These are phyloP conservation scores for Scutellaria barbata DNA, from an alignment of 257 asterid genomes.

Conservation along the genomic window DNA sequence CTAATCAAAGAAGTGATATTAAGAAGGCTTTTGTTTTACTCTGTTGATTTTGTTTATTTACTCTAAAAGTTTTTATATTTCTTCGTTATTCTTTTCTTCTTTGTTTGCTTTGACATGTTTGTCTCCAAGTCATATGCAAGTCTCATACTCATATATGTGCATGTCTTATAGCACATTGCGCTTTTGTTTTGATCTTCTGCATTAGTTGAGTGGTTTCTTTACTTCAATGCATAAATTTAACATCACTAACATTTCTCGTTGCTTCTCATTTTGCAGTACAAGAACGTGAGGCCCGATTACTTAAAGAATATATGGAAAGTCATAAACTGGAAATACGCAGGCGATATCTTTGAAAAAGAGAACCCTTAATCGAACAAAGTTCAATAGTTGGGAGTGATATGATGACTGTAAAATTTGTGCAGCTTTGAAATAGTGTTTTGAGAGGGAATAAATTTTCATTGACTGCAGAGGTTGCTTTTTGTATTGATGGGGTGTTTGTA, in stretches of 20 bases:
- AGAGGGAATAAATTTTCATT: constrained; percentile 36
- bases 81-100: no score
- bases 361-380: constrained; percentile 34
- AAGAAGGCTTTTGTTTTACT: neutral
- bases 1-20: neutral
- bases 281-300: constrained; percentile 65
- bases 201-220: neutral
- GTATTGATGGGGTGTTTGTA: constrained; percentile 12
- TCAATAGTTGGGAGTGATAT: neutral
- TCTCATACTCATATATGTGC: neutral
- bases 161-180: no score
- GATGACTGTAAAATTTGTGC: neutral
- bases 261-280: constrained; percentile 63
- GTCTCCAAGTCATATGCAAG: neutral
- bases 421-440: constrained; percentile 25
- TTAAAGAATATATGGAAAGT: constrained; percentile 70
- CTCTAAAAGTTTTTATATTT: no score
- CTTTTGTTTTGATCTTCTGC: neutral
- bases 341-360: constrained; percentile 53
- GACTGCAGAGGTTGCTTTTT: constrained; percentile 29
- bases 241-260: constrained; percentile 4
- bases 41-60: neutral
- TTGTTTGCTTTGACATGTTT: neutral
- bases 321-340: constrained; percentile 68
- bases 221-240: neutral